These are phyloP conservation scores for Solidago caesia DNA, from an alignment of 129 eudicot genomes.

Conservation along the genomic window DNA sequence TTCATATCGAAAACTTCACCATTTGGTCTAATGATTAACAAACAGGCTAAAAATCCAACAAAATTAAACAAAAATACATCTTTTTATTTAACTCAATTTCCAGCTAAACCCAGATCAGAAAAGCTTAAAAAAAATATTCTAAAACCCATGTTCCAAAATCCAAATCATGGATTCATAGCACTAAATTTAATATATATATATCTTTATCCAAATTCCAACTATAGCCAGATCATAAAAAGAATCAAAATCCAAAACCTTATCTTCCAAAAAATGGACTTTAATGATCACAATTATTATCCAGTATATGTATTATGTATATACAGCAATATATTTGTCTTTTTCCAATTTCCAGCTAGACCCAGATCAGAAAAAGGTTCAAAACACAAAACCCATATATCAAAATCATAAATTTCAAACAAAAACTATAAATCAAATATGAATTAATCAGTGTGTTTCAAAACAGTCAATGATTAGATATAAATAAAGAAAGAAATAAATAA, in stretches of 20 bases:
- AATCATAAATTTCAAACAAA: conserved; percentile 5
- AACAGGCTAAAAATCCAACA: conserved; percentile 3
- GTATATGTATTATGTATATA: too few species aligned
- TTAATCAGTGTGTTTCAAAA: conserved; percentile 19
- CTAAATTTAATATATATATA: neutral
- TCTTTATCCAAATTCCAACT: neutral
- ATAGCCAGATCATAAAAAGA: conserved; percentile 12
- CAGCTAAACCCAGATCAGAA: conserved; percentile 32
- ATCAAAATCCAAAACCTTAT: conserved; percentile 14
- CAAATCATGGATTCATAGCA: conserved; percentile 16
- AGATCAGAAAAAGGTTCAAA: conserved; percentile 20
- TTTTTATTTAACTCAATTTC: conserved; percentile 1
- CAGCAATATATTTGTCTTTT: neutral
- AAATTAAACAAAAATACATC: conserved; percentile 3
- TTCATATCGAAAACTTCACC: neutral
- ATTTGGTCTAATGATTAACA: neutral
- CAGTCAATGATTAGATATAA: conserved; percentile 25
- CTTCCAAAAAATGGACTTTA: neutral
- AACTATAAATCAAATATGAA: conserved; percentile 15
- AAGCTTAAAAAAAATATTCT: conserved; percentile 7
- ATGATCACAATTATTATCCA: too few species aligned
- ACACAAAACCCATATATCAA: conserved; percentile 16
- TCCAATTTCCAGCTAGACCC: conserved; percentile 15
- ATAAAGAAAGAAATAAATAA: conserved; percentile 6
- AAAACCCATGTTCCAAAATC: conserved; percentile 24